Evolutionary conservation across 2,329 filamentous ascomycete genomes (phyloP).

Genomic region (Tolypocladium cylindrosporum): DNA sequence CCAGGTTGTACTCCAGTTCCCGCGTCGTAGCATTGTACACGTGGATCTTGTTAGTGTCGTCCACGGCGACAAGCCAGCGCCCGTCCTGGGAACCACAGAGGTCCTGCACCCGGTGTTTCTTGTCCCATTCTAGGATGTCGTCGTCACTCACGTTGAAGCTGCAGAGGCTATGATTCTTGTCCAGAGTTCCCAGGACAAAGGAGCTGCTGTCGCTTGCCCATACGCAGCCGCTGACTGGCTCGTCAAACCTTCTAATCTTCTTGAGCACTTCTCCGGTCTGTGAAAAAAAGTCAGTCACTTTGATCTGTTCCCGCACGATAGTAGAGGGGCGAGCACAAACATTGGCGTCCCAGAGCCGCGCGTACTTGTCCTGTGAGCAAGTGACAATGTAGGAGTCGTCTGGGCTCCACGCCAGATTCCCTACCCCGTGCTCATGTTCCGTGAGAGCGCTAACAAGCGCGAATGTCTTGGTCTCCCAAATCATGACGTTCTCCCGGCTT

Average conservation of each 20-base stretch:
- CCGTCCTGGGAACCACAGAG: constrained; percentile 76
- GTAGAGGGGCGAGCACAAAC: constrained; percentile 32
- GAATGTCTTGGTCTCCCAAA: constrained; percentile 73
- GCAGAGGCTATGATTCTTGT: constrained; percentile 54
- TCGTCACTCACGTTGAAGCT: constrained; percentile 61
- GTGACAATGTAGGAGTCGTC: constrained; percentile 80
- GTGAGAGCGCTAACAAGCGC: constrained; percentile 50
- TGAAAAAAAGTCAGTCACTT: neutral
- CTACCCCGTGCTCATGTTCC: constrained; percentile 61
- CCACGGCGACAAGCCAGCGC: constrained; percentile 68
- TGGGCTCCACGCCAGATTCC: constrained; percentile 83
- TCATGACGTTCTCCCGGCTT: constrained; percentile 61
- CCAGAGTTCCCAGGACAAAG: constrained; percentile 72
- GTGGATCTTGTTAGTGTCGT: constrained; percentile 59
- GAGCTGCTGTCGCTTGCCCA: constrained; percentile 72
- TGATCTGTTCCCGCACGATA: no score
- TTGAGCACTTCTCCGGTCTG: constrained; percentile 55
- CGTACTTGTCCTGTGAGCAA: constrained; percentile 65
- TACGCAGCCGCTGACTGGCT: constrained; percentile 81
- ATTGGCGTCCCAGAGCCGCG: constrained; percentile 63
- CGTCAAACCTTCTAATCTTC: constrained; percentile 60
- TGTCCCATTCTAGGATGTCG: constrained; percentile 54
- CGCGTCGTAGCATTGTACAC: constrained; percentile 73
- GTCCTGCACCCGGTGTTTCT: constrained; percentile 70
- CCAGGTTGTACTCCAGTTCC: constrained; percentile 65